These are phyloP conservation scores for Colletotrichum eleusines DNA, from an alignment of 2,329 filamentous ascomycete species.

Conservation along the genomic window DNA sequence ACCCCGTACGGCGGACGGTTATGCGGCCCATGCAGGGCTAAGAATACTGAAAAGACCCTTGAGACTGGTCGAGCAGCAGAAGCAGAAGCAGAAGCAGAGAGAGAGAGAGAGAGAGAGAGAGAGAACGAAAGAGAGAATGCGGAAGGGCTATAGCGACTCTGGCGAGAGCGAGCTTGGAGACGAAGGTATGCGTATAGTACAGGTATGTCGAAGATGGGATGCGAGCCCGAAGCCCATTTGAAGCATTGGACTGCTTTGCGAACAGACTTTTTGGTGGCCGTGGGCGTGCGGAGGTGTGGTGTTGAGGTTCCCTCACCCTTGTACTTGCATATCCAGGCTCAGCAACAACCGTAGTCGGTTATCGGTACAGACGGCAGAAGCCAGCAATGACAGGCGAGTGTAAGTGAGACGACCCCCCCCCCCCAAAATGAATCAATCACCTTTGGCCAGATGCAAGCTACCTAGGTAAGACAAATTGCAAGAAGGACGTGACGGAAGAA, in stretches of 20 bases:
- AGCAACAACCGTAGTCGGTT: conserved; percentile 2
- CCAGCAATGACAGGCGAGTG: neutral
- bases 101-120: no score
- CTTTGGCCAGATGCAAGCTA: neutral
- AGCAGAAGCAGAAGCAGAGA: no score
- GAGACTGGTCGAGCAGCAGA: conserved; percentile 16
- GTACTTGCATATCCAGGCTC: conserved; percentile 21
- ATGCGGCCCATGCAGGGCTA: conserved; percentile 40
- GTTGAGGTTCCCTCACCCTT: conserved; percentile 22
- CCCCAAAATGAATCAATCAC: no score
- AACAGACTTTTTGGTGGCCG: conserved; percentile 28
- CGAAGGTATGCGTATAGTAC: conserved; percentile 28
- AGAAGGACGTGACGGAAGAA: conserved; percentile 12
- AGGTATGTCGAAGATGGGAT: conserved; percentile 36
- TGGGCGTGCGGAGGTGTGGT: conserved; percentile 30
- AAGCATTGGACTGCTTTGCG: conserved; percentile 26
- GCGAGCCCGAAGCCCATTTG: conserved; percentile 32
- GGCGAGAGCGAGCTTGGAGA: conserved; percentile 27
- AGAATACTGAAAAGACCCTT: conserved; percentile 29
- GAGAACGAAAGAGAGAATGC: no score
- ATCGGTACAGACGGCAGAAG: neutral
- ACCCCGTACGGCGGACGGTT: conserved; percentile 34
- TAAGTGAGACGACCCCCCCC: conserved; percentile 7
- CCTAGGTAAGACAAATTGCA: conserved; percentile 2
- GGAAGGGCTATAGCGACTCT: conserved; percentile 7